Conservation (phyloP, 148 eudicot genomes). For the Cornus florida region DNA sequence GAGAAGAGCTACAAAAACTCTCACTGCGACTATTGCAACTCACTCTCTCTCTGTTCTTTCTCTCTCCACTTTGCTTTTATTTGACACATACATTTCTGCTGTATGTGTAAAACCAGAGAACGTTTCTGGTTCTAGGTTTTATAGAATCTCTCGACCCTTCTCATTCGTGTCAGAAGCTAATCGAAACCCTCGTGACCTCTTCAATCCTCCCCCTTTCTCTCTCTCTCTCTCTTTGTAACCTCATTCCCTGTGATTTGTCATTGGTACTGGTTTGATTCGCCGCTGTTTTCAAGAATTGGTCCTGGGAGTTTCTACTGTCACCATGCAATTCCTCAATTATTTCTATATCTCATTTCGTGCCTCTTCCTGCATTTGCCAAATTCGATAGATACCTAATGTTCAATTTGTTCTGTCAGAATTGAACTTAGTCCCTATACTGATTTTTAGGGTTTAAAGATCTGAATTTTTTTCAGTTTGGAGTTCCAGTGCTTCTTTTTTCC, state of each 20-base stretch:
- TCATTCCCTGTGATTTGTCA: slow-evolving; percentile 6
- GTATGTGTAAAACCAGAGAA: no score
- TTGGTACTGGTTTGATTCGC: background rate
- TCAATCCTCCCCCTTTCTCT: background rate
- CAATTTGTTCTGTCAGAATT: no score
- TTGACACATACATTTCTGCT: no score
- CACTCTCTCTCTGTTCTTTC: no score
- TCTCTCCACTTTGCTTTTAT: no score
- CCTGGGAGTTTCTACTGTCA: background rate
- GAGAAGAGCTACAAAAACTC: no score
- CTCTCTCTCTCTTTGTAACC: background rate
- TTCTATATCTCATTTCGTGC: background rate
- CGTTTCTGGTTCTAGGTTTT: slow-evolving; percentile 15
- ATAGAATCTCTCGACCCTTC: background rate
- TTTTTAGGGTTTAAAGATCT: background rate
- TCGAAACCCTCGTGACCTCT: background rate
- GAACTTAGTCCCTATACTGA: background rate
- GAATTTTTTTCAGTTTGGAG: background rate
- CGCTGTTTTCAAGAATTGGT: background rate
- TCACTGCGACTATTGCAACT: no score
- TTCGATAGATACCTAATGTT: background rate
- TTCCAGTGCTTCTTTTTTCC: background rate
- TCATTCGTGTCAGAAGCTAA: slow-evolving; percentile 4
- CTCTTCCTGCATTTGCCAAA: background rate
- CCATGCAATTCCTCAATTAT: background rate